Evolutionary conservation across 176 grass and related monocot genomes (phyloP), one percentile per base, ranked within the genome.

Genomic region (Aegilops sharonensis): DNA sequence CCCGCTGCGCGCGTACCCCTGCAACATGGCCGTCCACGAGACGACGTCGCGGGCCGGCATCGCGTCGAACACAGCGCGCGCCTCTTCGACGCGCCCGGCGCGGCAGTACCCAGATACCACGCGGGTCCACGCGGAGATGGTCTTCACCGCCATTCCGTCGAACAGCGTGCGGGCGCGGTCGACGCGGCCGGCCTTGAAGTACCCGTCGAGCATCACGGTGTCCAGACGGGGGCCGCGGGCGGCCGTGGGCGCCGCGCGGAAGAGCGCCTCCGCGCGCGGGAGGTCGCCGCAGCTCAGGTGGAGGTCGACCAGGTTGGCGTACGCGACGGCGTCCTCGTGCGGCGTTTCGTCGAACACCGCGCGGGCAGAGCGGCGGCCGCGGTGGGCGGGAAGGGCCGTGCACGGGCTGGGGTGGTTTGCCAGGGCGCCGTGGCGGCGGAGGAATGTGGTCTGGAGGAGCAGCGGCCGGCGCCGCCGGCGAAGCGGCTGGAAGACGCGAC

Each of bases 41-140:
- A 54, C 14, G 32, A n/a, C 18, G 34, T 70, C 20, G 0, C 67
- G 67, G 67, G 0, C 34, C 1, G 34, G 67, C 67, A 70, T 70
- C 18, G 0, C 4, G 17, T 69, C 32, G 0, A 37, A 69, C 32
- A 69, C 32, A 1, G 6, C 6, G 36, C 91, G 81, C 8, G 93
- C 95, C 61, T 93, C 91, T 0, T 39, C 36, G 0, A 86, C 62
- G n/a, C 75, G 84, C 6, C 84, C 79, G 2, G 64, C 73, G 11
- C 78, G 88, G 65, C 66, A 83, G 37, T 90, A 83, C 11, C 63
- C 83, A 0, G 72, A 56, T 1, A 90, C 17, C 84, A 74, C 2
- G 68, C 35, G 29, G 17, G 54, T 84, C 69, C 82, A 74, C 36
- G 82, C 23, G 24, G n/a, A 36, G 0, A 75, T 25, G 57, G 5